Evolutionary conservation across 1,284 basidiomycete species (phyloP), one percentile per base, ranked within the genome.

Genomic region (Ceratobasidium sp.): DNA sequence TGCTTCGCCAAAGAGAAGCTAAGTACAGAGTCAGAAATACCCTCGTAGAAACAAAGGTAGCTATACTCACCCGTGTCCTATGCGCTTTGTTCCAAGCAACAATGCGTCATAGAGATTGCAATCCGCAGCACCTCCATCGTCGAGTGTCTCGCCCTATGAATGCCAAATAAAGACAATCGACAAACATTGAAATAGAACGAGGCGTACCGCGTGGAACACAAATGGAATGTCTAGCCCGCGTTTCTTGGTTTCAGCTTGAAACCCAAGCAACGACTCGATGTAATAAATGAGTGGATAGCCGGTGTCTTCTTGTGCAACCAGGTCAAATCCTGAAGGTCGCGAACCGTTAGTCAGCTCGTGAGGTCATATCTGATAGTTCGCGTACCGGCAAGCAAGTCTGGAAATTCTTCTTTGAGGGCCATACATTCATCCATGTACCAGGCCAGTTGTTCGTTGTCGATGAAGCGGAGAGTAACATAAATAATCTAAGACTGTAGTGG

Each of bases 351-450:
- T 38, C 35, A 38, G 35, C 35, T 38, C 14, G n/a, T 9, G 5
- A 46, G 16, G 16, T 1, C 26, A 52, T 11, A 6, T 30, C 6
- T 11, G 8, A 14, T 9, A 58, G 41, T 50, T 50, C 28, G 75
- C 81, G n/a, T 58, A 88, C 89, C 91, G 32, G 87, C 86, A 67
- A 94, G 89, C 62, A 92, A 80, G 75, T 91, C 85, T 9, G 91
- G 91, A 77, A 91, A 94, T 74, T 88, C 85, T 77, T 89, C 87
- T 79, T 92, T 93, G 73, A 94, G 82, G 8, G 82, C 80, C 63
- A 94, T 87, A 75, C 91, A 92, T 77, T 94, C 91, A 62, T 91
- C 88, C 26, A 89, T 80, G 78, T 89, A 89, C 86, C 87, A 88
- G 43, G 87, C 84, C 30, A 94, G 79, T 74, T 88, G 86, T 71